Percentiles rank a stretch among this genome's conserved stretches.
Conservation (phyloP, 305 asterid species). For the Fraxinus velutina region DNA sequence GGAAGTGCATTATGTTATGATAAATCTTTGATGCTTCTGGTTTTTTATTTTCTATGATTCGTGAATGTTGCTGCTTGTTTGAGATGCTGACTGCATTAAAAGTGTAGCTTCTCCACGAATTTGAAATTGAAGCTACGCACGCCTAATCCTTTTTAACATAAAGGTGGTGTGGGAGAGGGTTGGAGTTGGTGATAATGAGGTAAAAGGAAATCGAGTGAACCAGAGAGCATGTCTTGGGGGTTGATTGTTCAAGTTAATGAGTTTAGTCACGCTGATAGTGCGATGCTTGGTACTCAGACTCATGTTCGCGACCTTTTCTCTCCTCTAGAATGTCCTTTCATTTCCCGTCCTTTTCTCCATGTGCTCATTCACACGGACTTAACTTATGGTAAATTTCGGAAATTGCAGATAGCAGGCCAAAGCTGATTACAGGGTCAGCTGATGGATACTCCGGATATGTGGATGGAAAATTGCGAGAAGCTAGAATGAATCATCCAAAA, state of each 20-base stretch:
- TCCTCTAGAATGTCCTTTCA: not conserved
- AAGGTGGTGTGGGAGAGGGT: not conserved
- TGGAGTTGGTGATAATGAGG: not conserved
- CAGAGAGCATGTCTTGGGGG: not conserved
- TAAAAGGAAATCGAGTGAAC: not conserved
- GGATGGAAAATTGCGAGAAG: slow-evolving; percentile 78
- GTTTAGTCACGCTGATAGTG: not conserved
- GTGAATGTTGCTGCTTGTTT: not conserved
- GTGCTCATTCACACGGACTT: slow-evolving; percentile 22
- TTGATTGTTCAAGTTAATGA: slow-evolving; percentile 13
- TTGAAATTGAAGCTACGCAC: not conserved
- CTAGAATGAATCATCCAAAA: slow-evolving; percentile 91
- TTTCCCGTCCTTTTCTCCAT: not conserved
- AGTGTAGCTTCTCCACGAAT: not conserved
- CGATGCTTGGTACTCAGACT: not conserved
- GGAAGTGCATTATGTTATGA: not conserved
- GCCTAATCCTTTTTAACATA: not conserved
- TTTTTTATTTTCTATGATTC: not conserved
- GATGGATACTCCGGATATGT: slow-evolving; percentile 86
- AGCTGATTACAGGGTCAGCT: slow-evolving; percentile 79
- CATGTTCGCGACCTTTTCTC: not conserved
- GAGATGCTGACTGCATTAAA: not conserved
- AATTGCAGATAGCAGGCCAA: slow-evolving; percentile 72
- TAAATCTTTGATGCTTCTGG: slow-evolving; percentile 1
- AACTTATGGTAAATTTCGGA: slow-evolving; percentile 11